Evolutionary conservation across 176 grass and related monocot species (phyloP), one percentile per base, ranked within the genome.

Genomic region (Cymbopogon citratus): DNA sequence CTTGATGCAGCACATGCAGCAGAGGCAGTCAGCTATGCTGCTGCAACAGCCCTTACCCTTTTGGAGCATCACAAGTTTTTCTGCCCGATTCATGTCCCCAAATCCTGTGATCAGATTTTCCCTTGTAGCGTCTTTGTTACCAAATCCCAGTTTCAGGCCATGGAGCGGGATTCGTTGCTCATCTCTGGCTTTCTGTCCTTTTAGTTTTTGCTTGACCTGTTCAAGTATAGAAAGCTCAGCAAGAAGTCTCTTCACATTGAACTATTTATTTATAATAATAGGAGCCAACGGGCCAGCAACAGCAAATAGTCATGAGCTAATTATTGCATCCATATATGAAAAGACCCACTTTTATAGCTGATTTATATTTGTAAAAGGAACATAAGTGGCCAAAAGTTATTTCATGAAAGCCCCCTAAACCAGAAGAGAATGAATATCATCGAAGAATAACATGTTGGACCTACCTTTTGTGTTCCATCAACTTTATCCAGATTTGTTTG

Each of bases 1-100:
- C 24, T 86, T 89, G 91, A 95, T 93, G 84, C 87, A 87, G 74
- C 92, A 93, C 85, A 87, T 89, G 79, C 92, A 95, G 74, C 96
- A 98, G 72, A 87, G 78, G 65, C 87, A 93, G 81, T 91, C 86
- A 0, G 87, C 86, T 0, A 91, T 28, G 0, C 71, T 74, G 64
- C 80, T 35, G 82, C 96, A 99, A 86, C 96, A 93, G 26, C 89
- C 90, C 7, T 65, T 85, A 7, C 87, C 80, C 44, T 93, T 95
- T 28, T 83, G 61, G 40, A 88, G 67, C 57, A 99, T 89, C 45
- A 84, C 60, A 1, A 67, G 57, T 12, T 74, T 88, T 66, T 91
- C 92, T 21, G 80, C 69, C 0, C 59, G 79, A 48, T 83, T 90
- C 9, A 65, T 27, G 12, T 91, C 87, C 21, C 87, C 80, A 6